Evolutionary conservation across 768 basidiomycete species (phyloP), one percentile per base, ranked within the genome.

Genomic region (Sarcodon sp.): DNA sequence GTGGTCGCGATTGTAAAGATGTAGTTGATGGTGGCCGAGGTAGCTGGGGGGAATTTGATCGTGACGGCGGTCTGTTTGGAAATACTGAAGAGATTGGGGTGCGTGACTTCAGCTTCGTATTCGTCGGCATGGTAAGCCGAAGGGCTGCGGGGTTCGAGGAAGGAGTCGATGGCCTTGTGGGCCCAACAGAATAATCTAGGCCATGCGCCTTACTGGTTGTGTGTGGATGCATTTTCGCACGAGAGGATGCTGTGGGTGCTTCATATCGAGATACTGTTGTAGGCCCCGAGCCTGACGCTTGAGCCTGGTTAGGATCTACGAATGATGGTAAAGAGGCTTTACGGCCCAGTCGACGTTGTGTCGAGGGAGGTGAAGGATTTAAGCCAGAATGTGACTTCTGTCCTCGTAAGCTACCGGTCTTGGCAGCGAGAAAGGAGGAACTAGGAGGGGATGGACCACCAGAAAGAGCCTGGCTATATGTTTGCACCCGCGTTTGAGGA

Each of bases 101-200:
- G 36, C 91, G 75, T 3, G 78, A 67, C 66, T 86, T 89, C 31
- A 80, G 64, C 43, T 86, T 78, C 4, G 80, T 77, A 7, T 83
- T 80, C 5, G 86, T 89, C 1, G 90, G 90, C 83, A 91, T 84
- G 21, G 90, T 93, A 45, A 92, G 71, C 45, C 87, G 79, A 46
- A 87, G 71, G 15, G 85, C 87, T 9, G 73, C 76, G 16, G 85
- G 72, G 61, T 85, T 87, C 5, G 83, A 74, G 9, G 85, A 85
- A 1, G 87, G 86, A 1, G 88, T 89, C 21, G 77, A 80, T 1
- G 87, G 86, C 21, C 87, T 75, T 11, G 83, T 76, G 7, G 86
- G 81, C n/a, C 86, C 83, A 12, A 83, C 72, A 53, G 70, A 74
- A 59, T 77, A 80, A 49, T 88, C 86, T 27, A 69, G 58, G 21